A percentile compares a stretch with the other conserved stretches of the same genome.
Evolutionary conservation across 2,329 filamentous ascomycete genomes (phyloP).

Genomic region (Sordariomycetes sp.): DNA sequence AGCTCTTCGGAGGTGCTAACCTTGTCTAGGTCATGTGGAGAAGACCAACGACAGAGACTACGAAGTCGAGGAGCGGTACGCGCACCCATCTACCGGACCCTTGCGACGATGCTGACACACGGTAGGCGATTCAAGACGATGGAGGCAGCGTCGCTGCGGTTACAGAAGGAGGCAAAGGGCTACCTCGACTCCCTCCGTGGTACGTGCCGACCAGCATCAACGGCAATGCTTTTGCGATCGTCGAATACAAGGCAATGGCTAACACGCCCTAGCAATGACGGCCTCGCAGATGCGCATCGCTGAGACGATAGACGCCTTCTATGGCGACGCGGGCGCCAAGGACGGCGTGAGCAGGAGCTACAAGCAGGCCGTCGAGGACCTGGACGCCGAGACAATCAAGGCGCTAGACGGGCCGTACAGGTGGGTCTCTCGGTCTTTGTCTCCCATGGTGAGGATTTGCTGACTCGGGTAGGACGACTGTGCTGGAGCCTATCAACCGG

Average conservation of each 20-base stretch:
- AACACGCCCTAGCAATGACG: constrained; percentile 66
- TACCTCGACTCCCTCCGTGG: constrained; percentile 92
- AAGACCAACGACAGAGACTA: constrained; percentile 98
- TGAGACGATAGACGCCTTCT: constrained; percentile 98
- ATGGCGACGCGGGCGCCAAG: constrained; percentile 86
- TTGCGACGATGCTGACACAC: not conserved
- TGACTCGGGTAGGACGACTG: constrained; percentile 52
- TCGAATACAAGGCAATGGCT: not conserved
- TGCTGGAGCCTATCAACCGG: constrained; percentile 85
- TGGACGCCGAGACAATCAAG: constrained; percentile 97
- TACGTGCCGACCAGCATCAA: constrained; percentile 18
- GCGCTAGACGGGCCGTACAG: constrained; percentile 92
- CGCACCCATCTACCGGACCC: not conserved
- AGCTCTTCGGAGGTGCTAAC: not conserved
- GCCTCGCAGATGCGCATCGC: constrained; percentile 98
- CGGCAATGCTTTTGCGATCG: not conserved
- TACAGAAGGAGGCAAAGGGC: constrained; percentile 97
- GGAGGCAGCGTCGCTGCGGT: constrained; percentile 80
- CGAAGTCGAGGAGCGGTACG: constrained; percentile 84
- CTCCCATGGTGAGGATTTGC: not conserved
- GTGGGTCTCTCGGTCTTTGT: constrained; percentile 21
- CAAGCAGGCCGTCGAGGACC: constrained; percentile 94
- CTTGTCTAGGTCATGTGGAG: constrained; percentile 69
- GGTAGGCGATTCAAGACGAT: constrained; percentile 86
- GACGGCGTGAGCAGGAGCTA: constrained; percentile 95